phyloP scores from a whole-genome alignment of 2,329 filamentous ascomycete species.

The Calonectria naviculata region DNA sequence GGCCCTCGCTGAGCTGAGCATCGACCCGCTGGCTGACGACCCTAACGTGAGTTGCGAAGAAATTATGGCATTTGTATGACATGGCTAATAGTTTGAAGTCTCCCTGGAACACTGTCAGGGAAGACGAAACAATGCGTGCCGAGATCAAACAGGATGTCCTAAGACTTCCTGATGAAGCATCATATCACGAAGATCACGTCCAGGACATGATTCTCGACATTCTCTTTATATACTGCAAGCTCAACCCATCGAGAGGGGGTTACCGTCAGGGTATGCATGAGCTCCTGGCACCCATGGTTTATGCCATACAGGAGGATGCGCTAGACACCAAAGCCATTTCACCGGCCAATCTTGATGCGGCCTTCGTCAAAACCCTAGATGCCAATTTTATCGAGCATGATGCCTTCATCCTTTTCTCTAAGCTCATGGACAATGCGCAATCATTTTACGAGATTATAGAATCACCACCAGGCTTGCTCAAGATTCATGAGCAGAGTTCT shows the following conservation, averaged over 20 bases:
- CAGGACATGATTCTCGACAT: constrained; percentile 89
- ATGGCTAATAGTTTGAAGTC: constrained; percentile 65
- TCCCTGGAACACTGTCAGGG: constrained; percentile 88
- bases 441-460: constrained; percentile 81
- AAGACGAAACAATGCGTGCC: constrained; percentile 84
- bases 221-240: constrained; percentile 93
- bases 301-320: constrained; percentile 86
- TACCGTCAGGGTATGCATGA: constrained; percentile 99
- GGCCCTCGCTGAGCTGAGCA: constrained; percentile 74
- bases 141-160: constrained; percentile 97
- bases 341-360: constrained; percentile 54
- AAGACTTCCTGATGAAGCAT: constrained; percentile 89
- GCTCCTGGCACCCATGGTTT: constrained; percentile 87
- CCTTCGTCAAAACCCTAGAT: constrained; percentile 77
- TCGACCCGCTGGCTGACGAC: constrained; percentile 90
- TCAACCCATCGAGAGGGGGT: constrained; percentile 84
- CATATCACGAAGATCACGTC: constrained; percentile 83
- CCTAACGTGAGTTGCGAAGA: constrained; percentile 55
- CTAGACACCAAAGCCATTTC: constrained; percentile 62
- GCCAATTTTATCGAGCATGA: constrained; percentile 86
- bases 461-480: constrained; percentile 14
- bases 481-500: constrained; percentile 52
- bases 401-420: constrained; percentile 85
- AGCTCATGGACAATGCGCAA: constrained; percentile 89
- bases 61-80: background rate